These are phyloP conservation scores for Boletus sp. DNA, from an alignment of 1,284 basidiomycete genomes.

Conservation along the genomic window DNA sequence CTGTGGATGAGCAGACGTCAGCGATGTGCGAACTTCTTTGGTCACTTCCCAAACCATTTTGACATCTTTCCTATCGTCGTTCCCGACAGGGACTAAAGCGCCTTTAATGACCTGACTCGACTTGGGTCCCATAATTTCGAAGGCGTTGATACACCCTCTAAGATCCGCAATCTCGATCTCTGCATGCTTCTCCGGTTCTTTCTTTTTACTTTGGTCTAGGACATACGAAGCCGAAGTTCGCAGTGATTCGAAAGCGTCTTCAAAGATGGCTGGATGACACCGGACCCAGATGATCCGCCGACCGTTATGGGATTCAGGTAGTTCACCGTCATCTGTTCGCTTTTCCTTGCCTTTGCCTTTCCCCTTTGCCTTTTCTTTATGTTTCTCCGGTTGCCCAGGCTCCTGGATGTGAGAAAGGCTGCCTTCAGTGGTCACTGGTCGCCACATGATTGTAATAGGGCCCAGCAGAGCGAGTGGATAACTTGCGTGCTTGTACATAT, in stretches of 20 bases:
- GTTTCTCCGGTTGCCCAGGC: conserved; percentile 10
- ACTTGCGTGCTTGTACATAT: conserved; percentile 60
- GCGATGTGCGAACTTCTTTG: background rate
- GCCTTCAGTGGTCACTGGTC: conserved; percentile 35
- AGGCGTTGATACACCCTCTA: conserved; percentile 71
- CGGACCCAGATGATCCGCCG: conserved; percentile 70
- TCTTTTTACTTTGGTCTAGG: conserved; percentile 47
- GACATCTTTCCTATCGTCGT: conserved; percentile 60
- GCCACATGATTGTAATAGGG: conserved; percentile 79
- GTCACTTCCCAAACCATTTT: conserved; percentile 49
- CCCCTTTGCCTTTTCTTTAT: conserved; percentile 22
- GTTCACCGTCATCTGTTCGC: conserved; percentile 21
- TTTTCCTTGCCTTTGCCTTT: conserved; percentile 26
- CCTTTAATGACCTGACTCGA: conserved; percentile 79
- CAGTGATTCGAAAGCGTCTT: conserved; percentile 57
- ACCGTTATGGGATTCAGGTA: conserved; percentile 4
- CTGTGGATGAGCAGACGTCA: conserved; percentile 42
- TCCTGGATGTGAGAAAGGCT: background rate
- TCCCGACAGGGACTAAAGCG: conserved; percentile 60
- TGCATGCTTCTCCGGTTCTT: conserved; percentile 37
- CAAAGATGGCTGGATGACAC: conserved; percentile 74
- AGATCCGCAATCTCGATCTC: conserved; percentile 71
- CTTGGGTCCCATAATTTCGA: conserved; percentile 87
- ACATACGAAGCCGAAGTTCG: conserved; percentile 52
- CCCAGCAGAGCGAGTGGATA: conserved; percentile 77